Evolutionary conservation across 148 eudicot species (phyloP).

Genomic region (Silene uniflora): DNA sequence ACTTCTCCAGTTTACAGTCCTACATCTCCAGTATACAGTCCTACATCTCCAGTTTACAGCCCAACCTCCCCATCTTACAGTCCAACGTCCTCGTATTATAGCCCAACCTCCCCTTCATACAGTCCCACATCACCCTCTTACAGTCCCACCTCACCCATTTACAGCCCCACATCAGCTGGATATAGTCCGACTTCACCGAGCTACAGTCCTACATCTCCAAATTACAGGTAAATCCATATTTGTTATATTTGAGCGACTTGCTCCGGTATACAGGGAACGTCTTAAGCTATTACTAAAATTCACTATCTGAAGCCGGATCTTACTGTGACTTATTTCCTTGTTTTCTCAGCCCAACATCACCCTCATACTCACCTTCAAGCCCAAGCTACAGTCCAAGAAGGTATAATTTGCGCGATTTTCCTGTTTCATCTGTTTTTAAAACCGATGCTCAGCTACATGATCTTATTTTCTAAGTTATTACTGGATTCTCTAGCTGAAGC

Average conservation of each 20-base stretch:
- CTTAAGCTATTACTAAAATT: not conserved
- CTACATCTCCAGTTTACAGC: slow-evolving; percentile 44
- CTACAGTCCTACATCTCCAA: slow-evolving; percentile 44
- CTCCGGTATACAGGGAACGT: too few relatives aligned
- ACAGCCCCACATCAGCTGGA: slow-evolving; percentile 40
- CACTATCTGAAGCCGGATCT: not conserved
- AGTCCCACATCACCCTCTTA: slow-evolving; percentile 47
- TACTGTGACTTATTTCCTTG: not conserved
- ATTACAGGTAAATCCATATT: slow-evolving; percentile 38
- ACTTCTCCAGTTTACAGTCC: slow-evolving; percentile 52
- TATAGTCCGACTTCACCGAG: slow-evolving; percentile 37
- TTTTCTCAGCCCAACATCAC: slow-evolving; percentile 45
- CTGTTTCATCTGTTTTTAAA: too few relatives aligned
- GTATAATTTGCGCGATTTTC: slow-evolving; percentile 20
- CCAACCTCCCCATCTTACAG: slow-evolving; percentile 49
- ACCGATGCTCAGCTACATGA: too few relatives aligned
- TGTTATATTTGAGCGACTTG: not conserved
- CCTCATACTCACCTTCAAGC: slow-evolving; percentile 45
- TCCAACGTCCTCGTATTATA: slow-evolving; percentile 42
- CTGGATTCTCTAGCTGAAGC: not conserved
- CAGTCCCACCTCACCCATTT: slow-evolving; percentile 44
- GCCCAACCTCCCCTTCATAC: slow-evolving; percentile 46
- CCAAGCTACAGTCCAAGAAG: slow-evolving; percentile 57
- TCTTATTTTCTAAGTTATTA: not conserved
- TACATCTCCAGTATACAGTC: slow-evolving; percentile 46